phyloP scores from a whole-genome alignment of 768 basidiomycete species.

The Pisolithus albus region DNA sequence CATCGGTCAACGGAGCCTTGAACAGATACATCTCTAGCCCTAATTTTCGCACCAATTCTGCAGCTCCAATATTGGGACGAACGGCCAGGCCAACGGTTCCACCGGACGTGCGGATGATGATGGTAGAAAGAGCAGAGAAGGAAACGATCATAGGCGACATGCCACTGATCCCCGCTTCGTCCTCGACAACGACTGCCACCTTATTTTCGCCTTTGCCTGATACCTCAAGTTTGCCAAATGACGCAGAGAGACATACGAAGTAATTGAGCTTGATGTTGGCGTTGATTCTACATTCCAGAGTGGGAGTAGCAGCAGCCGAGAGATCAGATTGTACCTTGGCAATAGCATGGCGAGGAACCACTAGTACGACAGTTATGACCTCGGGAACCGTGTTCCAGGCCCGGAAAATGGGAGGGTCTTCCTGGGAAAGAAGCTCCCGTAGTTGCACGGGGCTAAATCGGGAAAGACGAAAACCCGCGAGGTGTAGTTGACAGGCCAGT shows the following conservation, averaged over 20 bases:
- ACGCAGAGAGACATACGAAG: slow-evolving; percentile 16
- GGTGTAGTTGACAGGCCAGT: slow-evolving; percentile 40
- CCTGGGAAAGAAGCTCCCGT: slow-evolving; percentile 4
- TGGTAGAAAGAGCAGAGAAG: slow-evolving; percentile 15
- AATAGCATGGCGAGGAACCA: slow-evolving; percentile 25
- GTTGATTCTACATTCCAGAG: slow-evolving; percentile 18
- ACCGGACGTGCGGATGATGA: slow-evolving; percentile 9
- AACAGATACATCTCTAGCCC: slow-evolving; percentile 13
- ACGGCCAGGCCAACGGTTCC: slow-evolving; percentile 15
- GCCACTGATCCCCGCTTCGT: slow-evolving; percentile 9
- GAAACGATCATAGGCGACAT: slow-evolving; percentile 19
- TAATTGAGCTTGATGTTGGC: background rate
- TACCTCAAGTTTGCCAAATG: slow-evolving; percentile 15
- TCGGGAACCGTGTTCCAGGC: slow-evolving; percentile 26
- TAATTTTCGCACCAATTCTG: background rate
- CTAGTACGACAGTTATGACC: slow-evolving; percentile 26
- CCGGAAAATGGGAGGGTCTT: slow-evolving; percentile 19
- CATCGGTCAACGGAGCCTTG: slow-evolving; percentile 11
- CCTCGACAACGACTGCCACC: slow-evolving; percentile 15
- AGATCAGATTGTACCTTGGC: slow-evolving; percentile 17
- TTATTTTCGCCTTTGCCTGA: slow-evolving; percentile 14
- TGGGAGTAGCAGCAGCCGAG: slow-evolving; percentile 15
- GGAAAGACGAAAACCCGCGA: slow-evolving; percentile 25
- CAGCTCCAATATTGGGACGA: slow-evolving; percentile 7
- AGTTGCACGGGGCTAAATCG: slow-evolving; percentile 5